Conservation (phyloP, 2,329 filamentous ascomycete species). For the Diplodia corticola region DNA sequence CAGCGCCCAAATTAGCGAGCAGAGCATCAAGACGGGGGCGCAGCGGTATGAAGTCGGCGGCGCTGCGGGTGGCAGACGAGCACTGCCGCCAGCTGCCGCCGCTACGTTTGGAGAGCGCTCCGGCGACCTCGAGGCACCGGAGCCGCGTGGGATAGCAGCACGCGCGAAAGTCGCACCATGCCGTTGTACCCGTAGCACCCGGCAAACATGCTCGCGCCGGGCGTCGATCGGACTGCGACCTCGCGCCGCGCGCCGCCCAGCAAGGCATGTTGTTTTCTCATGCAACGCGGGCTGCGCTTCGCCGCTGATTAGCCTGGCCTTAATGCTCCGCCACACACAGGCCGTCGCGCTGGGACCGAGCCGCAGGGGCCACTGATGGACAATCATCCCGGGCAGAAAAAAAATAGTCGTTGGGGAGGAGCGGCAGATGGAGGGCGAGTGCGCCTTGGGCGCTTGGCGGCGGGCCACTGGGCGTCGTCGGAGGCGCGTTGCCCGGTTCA, state of each 20-base stretch:
- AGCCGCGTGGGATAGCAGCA: neutral
- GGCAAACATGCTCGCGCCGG: neutral
- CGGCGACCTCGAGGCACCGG: neutral
- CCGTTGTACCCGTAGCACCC: conserved; percentile 3
- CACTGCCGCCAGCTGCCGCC: conserved; percentile 1
- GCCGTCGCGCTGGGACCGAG: conserved; percentile 9
- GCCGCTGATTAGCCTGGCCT: conserved; percentile 3
- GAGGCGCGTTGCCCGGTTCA: neutral
- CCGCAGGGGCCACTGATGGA: conserved; percentile 12
- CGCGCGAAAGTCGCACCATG: neutral
- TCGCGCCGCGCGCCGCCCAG: neutral
- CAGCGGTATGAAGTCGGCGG: conserved; percentile 16
- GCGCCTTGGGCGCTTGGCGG: conserved; percentile 2
- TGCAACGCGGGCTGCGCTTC: conserved; percentile 3
- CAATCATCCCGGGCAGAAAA: neutral
- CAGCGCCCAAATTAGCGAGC: conserved; percentile 3
- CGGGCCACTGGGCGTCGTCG: conserved; percentile 10
- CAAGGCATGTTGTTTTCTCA: conserved; percentile 3
- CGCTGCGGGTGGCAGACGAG: conserved; percentile 2
- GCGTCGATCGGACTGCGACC: conserved; percentile 1
- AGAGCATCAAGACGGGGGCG: neutral
- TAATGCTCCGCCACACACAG: conserved; percentile 19
- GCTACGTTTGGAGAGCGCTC: conserved; percentile 12
- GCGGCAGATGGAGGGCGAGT: neutral
- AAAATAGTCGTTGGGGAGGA: conserved; percentile 3